Percentiles rank a stretch among this genome's conserved stretches.
Evolutionary conservation across 1,284 basidiomycete genomes (phyloP).

Genomic region (Moesziomyces antarcticus): DNA sequence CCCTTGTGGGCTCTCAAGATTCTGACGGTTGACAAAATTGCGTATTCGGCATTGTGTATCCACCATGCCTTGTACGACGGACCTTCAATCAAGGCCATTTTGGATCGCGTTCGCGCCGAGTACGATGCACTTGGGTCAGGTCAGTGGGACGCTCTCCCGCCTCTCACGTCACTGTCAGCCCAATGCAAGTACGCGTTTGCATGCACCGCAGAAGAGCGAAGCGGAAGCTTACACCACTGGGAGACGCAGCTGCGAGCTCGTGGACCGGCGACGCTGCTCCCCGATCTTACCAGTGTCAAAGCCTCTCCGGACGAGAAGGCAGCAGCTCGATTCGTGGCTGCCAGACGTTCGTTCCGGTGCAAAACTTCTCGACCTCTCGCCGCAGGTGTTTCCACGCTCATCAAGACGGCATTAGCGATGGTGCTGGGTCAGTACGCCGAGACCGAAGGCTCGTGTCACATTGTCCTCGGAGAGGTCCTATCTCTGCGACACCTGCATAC

Average conservation of each 20-base stretch:
- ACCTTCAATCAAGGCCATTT: constrained; percentile 10
- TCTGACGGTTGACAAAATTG: background rate
- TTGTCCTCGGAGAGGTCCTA: constrained; percentile 14
- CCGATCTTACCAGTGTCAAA: constrained; percentile 12
- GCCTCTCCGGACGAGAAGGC: background rate
- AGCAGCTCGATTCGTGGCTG: background rate
- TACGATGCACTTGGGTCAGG: constrained; percentile 4
- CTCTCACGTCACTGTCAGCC: background rate
- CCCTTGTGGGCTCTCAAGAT: constrained; percentile 7
- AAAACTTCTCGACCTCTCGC: background rate
- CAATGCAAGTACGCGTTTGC: constrained; percentile 6
- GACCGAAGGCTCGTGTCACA: constrained; percentile 5
- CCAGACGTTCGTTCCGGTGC: background rate
- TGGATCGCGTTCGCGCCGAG: constrained; percentile 11
- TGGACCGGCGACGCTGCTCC: constrained; percentile 10
- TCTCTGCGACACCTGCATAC: constrained; percentile 9
- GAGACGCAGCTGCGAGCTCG: constrained; percentile 4
- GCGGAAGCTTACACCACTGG: constrained; percentile 5
- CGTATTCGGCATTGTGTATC: constrained; percentile 12
- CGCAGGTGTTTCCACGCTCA: constrained; percentile 4
- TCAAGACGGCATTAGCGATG: constrained; percentile 18
- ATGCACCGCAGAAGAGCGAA: constrained; percentile 4
- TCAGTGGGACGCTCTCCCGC: background rate
- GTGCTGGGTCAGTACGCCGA: constrained; percentile 15
- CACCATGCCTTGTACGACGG: constrained; percentile 24